These are phyloP conservation scores for Psilocybe cyanescens DNA, from an alignment of 768 basidiomycete genomes.

Conservation along the genomic window DNA sequence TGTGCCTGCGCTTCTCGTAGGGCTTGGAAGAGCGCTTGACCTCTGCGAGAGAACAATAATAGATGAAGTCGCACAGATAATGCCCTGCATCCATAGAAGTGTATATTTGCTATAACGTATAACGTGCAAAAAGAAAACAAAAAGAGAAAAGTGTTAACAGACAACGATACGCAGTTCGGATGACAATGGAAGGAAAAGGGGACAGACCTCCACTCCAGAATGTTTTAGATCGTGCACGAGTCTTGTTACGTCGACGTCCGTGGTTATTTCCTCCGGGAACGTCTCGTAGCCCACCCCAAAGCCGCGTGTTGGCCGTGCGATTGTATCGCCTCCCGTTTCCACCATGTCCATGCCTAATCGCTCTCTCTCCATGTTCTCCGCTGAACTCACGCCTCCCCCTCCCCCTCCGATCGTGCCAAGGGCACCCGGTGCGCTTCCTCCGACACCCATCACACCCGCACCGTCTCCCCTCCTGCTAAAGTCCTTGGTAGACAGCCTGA, in stretches of 20 bases:
- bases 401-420: background rate
- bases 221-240: constrained; percentile 59
- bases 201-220: constrained; percentile 50
- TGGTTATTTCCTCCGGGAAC: constrained; percentile 58
- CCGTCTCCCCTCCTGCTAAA: constrained; percentile 43
- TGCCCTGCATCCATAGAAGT: constrained; percentile 79
- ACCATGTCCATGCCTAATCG: constrained; percentile 41
- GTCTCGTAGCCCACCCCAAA: constrained; percentile 55
- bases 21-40: constrained; percentile 52
- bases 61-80: constrained; percentile 78
- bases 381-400: constrained; percentile 22
- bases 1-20: constrained; percentile 42
- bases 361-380: constrained; percentile 41
- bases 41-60: constrained; percentile 77
- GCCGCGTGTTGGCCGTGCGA: constrained; percentile 42
- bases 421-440: constrained; percentile 23
- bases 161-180: background rate
- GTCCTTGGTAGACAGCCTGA: constrained; percentile 43
- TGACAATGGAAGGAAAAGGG: constrained; percentile 2
- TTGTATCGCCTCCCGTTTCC: constrained; percentile 37
- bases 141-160: constrained; percentile 1
- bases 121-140: constrained; percentile 3
- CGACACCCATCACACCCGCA: constrained; percentile 15
- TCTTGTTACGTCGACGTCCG: constrained; percentile 63
- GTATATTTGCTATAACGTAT: constrained; percentile 56